Base-by-base conservation (phyloP, 2,329 filamentous ascomycete species). In the Xylariaceae sp. region DNA sequence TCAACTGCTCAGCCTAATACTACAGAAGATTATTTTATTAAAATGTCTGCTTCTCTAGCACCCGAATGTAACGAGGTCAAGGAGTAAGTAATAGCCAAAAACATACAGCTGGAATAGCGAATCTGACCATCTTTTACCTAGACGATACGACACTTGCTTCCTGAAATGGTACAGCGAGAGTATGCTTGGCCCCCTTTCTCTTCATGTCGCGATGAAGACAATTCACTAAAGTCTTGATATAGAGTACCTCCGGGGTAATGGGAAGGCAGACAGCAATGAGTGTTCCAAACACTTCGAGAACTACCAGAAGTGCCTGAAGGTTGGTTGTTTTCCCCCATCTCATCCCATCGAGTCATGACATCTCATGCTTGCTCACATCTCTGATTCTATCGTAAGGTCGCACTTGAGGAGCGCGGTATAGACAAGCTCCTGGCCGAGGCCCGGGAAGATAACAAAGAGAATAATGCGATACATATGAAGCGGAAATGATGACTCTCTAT, bases 101-200 rank as follows among this genome's bases (percentile, higher is more conserved):
- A 35, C n/a, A 15, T 51, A 15, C 37, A n/a, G 9, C 15, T 18
- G 15, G 39, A 49, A 35, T n/a, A n/a, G 7, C 3, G 4, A 54
- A 37, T 49, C 55, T 68, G 57, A 62, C 62, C 34, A 5, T 13
- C 13, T 3, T 44, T 58, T 56, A 49, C 47, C 4, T 62, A 97
- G 92, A 74, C 90, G 88, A 69, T 99, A 99, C 73, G 94, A 99
- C 74, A 92, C 88, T 55, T 99, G 94, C 77, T 99, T 99, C 74
- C 79, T 99, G 65, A 97, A 96, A 77, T 99, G 94, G 94, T 99
- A 99, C 75, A 97, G 92, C 72, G 94, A 99, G 77, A 97, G 94
- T 97, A 80, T 60, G 88, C 75, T 35, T 65, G 54, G 48, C 49
- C 53, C n/a, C 23, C 18, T 11, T 13, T 55, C n/a, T 39, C 34